A percentile compares a stretch with the other conserved stretches of the same genome.
Evolutionary conservation across 176 grass and related monocot genomes (phyloP).

Genomic region (Oryza longistaminata): DNA sequence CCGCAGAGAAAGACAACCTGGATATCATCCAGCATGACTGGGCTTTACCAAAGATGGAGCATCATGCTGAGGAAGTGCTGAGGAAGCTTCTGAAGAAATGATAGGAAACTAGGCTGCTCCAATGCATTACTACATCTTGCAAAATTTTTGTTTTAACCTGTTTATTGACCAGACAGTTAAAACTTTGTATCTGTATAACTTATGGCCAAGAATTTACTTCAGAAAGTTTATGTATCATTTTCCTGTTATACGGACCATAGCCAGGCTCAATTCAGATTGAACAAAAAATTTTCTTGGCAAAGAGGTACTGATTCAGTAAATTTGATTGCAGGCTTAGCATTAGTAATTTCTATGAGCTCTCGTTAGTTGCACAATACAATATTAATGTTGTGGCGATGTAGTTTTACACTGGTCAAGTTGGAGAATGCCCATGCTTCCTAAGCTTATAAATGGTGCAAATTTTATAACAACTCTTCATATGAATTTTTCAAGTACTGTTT

Average conservation of each 20-base stretch:
- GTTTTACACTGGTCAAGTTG: too few species aligned
- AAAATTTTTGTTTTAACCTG: conserved; percentile 24
- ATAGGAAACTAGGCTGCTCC: neutral
- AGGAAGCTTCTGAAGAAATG: conserved; percentile 76
- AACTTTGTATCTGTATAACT: conserved; percentile 30
- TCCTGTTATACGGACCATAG: neutral
- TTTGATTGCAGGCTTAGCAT: neutral
- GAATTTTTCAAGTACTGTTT: too few species aligned
- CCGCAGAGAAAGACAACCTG: conserved; percentile 91
- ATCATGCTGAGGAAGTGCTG: conserved; percentile 67
- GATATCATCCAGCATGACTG: conserved; percentile 98
- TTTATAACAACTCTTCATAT: too few species aligned
- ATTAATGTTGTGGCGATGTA: neutral
- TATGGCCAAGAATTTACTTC: neutral
- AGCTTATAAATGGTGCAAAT: too few species aligned
- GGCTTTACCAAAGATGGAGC: conserved; percentile 83
- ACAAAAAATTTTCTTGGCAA: neutral
- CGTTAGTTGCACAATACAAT: neutral
- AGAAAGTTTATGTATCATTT: neutral
- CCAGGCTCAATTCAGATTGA: neutral
- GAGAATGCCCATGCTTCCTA: too few species aligned
- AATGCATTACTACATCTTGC: neutral
- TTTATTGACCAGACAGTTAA: conserved; percentile 31
- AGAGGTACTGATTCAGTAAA: neutral
- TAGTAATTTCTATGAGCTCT: neutral